phyloP scores from a whole-genome alignment of 352 stramenopile genomes.

The Phytophthora megakarya region DNA sequence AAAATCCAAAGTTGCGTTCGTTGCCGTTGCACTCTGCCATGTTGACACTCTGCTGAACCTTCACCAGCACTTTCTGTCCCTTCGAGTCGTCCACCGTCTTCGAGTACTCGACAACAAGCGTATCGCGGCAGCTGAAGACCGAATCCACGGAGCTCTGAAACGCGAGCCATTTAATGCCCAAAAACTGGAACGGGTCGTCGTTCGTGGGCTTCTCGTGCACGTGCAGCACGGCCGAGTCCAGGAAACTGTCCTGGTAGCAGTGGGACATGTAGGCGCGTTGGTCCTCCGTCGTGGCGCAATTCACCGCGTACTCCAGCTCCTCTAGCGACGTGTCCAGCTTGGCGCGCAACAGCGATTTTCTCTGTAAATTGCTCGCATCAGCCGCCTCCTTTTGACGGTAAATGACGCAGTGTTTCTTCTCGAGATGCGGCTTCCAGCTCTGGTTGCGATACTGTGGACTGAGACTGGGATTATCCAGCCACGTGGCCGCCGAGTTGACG shows the following conservation, averaged over 20 bases:
- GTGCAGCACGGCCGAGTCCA: slow-evolving; percentile 79
- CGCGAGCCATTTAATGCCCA: slow-evolving; percentile 78
- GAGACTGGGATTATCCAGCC: slow-evolving; percentile 75
- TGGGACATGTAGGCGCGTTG: slow-evolving; percentile 66
- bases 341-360: slow-evolving; percentile 59
- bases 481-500: slow-evolving; percentile 52
- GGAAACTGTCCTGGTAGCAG: slow-evolving; percentile 72
- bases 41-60: slow-evolving; percentile 62
- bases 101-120: slow-evolving; percentile 62
- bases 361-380: slow-evolving; percentile 40
- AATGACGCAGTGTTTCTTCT: slow-evolving; percentile 77
- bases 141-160: slow-evolving; percentile 77
- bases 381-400: slow-evolving; percentile 66
- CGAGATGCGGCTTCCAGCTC: slow-evolving; percentile 65
- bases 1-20: slow-evolving; percentile 72
- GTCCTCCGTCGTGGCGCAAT: slow-evolving; percentile 64
- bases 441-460: slow-evolving; percentile 59
- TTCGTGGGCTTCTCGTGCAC: slow-evolving; percentile 45
- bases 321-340: slow-evolving; percentile 78
- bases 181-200: slow-evolving; percentile 70
- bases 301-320: slow-evolving; percentile 69
- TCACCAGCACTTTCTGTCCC: slow-evolving; percentile 64
- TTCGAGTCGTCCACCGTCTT: slow-evolving; percentile 63
- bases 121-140: slow-evolving; percentile 67
- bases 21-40: slow-evolving; percentile 47